A percentile compares a stretch with the other conserved stretches of the same genome.
phyloP scores from a whole-genome alignment of 495 filamentous ascomycete genomes.

The Annulohypoxylon nitens region DNA sequence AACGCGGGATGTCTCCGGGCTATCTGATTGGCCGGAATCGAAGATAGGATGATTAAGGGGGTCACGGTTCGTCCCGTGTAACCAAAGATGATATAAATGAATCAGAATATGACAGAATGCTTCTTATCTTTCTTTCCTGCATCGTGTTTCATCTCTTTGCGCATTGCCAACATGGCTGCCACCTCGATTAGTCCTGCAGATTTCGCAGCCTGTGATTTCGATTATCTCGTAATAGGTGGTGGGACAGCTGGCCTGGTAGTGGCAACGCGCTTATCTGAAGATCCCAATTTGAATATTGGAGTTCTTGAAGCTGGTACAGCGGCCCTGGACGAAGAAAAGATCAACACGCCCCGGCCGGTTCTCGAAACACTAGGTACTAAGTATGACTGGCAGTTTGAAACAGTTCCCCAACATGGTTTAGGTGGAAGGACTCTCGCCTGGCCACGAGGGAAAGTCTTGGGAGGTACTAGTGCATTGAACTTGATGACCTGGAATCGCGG shows the following conservation, averaged over 20 bases:
- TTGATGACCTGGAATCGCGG: constrained; percentile 29
- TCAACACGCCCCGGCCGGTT: background rate
- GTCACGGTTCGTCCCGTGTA: background rate
- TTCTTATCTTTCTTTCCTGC: background rate
- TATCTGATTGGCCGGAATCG: background rate
- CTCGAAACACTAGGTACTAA: constrained; percentile 4
- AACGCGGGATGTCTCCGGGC: background rate
- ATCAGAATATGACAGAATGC: background rate
- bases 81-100: background rate
- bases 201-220: constrained; percentile 1
- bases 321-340: background rate
- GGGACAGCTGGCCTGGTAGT: constrained; percentile 4
- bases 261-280: constrained; percentile 11
- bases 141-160: too few species aligned
- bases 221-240: constrained; percentile 4
- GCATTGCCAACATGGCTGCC: background rate
- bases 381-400: constrained; percentile 30
- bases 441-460: constrained; percentile 25
- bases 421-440: constrained; percentile 10
- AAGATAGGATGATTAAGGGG: background rate
- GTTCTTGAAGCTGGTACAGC: constrained; percentile 12
- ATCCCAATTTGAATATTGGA: background rate
- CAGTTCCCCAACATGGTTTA: constrained; percentile 16
- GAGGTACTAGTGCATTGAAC: constrained; percentile 24
- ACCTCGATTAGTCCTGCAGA: background rate